These are phyloP conservation scores for Ilex aquifolium DNA, from an alignment of 257 asterid species.

Conservation along the genomic window DNA sequence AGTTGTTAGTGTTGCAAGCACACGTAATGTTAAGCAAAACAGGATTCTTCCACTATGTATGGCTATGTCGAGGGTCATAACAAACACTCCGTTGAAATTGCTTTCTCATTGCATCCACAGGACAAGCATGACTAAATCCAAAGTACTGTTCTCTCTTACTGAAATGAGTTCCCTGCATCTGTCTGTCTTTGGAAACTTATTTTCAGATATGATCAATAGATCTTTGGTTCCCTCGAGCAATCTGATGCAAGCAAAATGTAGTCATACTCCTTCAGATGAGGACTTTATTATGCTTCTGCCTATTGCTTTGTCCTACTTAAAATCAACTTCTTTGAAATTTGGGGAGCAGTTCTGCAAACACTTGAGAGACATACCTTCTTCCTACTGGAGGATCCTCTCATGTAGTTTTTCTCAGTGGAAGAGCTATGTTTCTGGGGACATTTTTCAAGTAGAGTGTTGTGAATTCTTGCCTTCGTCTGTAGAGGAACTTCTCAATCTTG, in stretches of 20 bases:
- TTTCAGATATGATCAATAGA: constrained; percentile 39
- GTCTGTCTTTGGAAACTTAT: constrained; percentile 52
- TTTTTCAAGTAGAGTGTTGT: constrained; percentile 38
- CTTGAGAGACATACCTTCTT: constrained; percentile 31
- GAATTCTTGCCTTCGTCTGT: constrained; percentile 33
- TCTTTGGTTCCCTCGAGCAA: constrained; percentile 22
- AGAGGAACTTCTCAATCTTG: constrained; percentile 40
- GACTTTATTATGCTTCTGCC: constrained; percentile 75
- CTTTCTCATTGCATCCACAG: constrained; percentile 53
- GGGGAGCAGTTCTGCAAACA: constrained; percentile 36
- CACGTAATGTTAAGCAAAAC: constrained; percentile 31
- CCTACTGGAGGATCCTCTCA: constrained; percentile 45
- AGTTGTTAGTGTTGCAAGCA: constrained; percentile 54
- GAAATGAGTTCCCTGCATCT: constrained; percentile 60
- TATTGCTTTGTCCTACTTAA: constrained; percentile 44
- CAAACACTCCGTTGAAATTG: constrained; percentile 43
- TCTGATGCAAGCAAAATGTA: constrained; percentile 24
- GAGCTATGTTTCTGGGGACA: constrained; percentile 35
- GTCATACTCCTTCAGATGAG: constrained; percentile 34
- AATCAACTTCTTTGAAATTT: constrained; percentile 34
- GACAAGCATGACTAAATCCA: constrained; percentile 49
- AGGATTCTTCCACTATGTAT: constrained; percentile 34
- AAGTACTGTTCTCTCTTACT: constrained; percentile 48
- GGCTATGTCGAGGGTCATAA: constrained; percentile 53
- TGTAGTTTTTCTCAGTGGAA: constrained; percentile 60